Conservation (phyloP, 2,329 filamentous ascomycete species). For the Teratosphaeria gauchensis region DNA sequence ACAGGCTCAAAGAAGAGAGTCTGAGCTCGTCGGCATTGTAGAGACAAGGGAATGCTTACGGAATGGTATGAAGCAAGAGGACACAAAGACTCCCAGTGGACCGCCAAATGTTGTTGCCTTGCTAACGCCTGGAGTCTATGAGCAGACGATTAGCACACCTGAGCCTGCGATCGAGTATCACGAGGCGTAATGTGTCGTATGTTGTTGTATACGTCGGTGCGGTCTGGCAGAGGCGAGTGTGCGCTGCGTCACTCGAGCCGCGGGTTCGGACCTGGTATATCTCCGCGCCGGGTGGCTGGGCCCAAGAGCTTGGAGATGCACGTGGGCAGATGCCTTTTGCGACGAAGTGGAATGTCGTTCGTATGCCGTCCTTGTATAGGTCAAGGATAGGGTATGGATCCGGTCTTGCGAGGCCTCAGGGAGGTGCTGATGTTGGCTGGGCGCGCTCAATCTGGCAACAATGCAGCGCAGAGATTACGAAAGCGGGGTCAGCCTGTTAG, state of each 20-base stretch:
- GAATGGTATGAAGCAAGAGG: neutral
- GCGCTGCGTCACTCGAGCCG: neutral
- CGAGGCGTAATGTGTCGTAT: neutral
- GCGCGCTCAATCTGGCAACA: neutral
- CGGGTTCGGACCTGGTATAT: neutral
- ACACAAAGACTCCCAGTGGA: neutral
- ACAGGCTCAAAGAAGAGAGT: neutral
- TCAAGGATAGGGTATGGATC: neutral
- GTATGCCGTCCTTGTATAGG: neutral
- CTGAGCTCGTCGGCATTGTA: neutral
- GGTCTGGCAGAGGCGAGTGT: neutral
- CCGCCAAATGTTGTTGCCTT: neutral
- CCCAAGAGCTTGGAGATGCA: neutral
- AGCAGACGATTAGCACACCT: neutral
- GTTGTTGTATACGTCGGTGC: neutral
- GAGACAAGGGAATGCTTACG: neutral
- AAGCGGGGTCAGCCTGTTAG: neutral
- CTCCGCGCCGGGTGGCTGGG: neutral
- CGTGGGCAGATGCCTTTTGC: neutral
- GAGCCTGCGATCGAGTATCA: neutral
- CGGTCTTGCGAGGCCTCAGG: neutral
- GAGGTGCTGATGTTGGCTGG: neutral
- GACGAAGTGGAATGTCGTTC: neutral
- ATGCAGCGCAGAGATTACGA: neutral
- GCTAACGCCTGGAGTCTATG: neutral